Evolutionary conservation across 2,329 filamentous ascomycete species (phyloP), one percentile per base, ranked within the genome.

Genomic region (Raffaelea ambrosiae): DNA sequence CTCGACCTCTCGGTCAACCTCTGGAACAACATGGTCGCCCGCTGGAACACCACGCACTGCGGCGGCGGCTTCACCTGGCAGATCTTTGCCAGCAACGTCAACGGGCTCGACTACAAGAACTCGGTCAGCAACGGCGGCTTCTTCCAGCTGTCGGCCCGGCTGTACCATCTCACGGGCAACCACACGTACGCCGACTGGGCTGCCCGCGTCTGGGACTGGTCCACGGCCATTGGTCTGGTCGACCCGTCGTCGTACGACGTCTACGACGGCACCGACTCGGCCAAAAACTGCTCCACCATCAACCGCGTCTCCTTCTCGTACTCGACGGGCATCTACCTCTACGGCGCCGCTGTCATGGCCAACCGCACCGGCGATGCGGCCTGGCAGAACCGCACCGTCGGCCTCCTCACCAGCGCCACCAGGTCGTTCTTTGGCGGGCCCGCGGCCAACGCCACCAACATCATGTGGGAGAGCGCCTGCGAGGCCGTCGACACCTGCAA

Each of bases 61-160:
- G 73, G 71, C 22, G 88, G 88, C 51, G 88, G 88, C 4, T 67
- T 93, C 42, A 73, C 79, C 48, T 91, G 86, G 86, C 88, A 95
- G 68, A 88, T 95, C 55, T 90, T 83, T 62, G 67, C 75, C 1
- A 78, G 76, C 57, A 91, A 94, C 61, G 68, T 70, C 42, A 81
- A 81, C 52, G 88, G 88, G 14, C 83, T 89, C 61, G 74, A 80
- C 58, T 93, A 94, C 75, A 93, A 90, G 66, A 91, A 91, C 67
- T 76, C 81, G 16, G 79, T 90, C 56, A 83, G 82, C 52, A 93
- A 93, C 62, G 87, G 86, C 39, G 83, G 81, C n/a, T 80, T 93
- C 61, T 90, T 94, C 64, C 84, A 90, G 58, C 73, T 95, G 13
- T 82, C 84, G 4, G 86, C 88, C 1, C 82, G 87, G 18, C 72